Base-by-base conservation (phyloP, 768 basidiomycete species). In the Trichaptum fuscoviolaceum region DNA sequence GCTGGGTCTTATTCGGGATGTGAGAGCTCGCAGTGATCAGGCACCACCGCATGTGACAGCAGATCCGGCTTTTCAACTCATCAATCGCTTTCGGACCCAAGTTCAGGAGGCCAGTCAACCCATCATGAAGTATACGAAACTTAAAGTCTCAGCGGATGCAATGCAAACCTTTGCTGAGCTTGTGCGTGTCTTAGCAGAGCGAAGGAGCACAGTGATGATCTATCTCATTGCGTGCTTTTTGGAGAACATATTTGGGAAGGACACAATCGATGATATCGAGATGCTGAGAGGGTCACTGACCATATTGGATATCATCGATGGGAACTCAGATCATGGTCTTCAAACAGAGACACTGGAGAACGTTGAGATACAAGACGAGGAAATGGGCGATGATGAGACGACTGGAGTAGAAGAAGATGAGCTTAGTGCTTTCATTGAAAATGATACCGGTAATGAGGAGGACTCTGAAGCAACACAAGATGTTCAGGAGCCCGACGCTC, bases 211-310 rank as follows among this genome's bases (percentile, higher is more conserved):
- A 1, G 77, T 87, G 17, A 91, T 93, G 84, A 90, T 93, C 1
- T 97, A 91, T 72, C 85, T 99, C 26, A 86, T 97, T 26, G 93
- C 92, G 0, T 97, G 95, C 73, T 85, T 98, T 61, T 80, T 95
- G 58, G 93, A 96, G 74, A 79, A 89, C n/a, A 81, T 93, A 61
- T 95, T 99, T 73, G 89, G 91, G 70, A 84, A 86, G 70, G 91
- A 90, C 58, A 86, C 92, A 4, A 87, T 92, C 67, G 88, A 92
- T 5, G 85, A 90, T 64, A 90, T 92, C 36, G 90, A 91, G 70
- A 75, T 75, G 26, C 85, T 93, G 66, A 81, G 85, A 64, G 86
- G 83, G 1, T 82, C 81, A 23, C 75, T 91, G 61, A 76, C 79
- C 25, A 79, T 86, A 36, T 78, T 84, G 0, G 85, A 92, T 66